Base-by-base conservation (phyloP, 257 asterid genomes). In the Lycium barbarum region DNA sequence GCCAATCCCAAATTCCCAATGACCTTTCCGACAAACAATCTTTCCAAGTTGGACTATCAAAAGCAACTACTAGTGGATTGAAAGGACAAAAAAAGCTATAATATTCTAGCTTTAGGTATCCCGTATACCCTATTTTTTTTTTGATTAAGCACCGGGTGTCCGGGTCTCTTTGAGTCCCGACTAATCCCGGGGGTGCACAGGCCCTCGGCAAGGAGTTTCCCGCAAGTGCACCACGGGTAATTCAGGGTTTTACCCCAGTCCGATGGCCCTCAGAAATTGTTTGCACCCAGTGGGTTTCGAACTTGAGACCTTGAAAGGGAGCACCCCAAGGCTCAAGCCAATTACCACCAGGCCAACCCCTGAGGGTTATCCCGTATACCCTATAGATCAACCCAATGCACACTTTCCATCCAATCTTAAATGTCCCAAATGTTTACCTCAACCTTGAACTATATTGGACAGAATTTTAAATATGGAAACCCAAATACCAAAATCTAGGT, bases 41-140 rank as follows among this genome's bases (percentile, higher is more conserved):
- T 20, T 47, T 47, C 54, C 80, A 73, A 73, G n/a, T 73, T 73
- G 15, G n/a, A 73, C 59, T n/a, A 47, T 49, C 62, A 74, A 74
- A 74, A 74, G 20, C n/a, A 36, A 14, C 49, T 51, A 51, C n/a
- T 51, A 49, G 13, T 43, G 63, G 63, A 76, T 49, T 26, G 63
- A 22, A 26, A 51, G 7, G 62, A 49, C 62, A 38, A 36, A 36
- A 76, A 62, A 10, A 76, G 66, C 17, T 22, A 73, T n/a, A 22
- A 5, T 20, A 47, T 74, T 74, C 43, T 73, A n/a, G 17, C 43
- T 12, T 74, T 1, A 76, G 22, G 59, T 51, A 76, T 26, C 45
- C 22, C 5, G 1, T 51, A 14, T 35, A 76, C 81, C 22, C 45
- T 74, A 20, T 22, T n/a, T n/a, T n/a, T n/a, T n/a, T n/a, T n/a